These are phyloP conservation scores for Torulaspora delbrueckii DNA, from an alignment of 805 yeast species.

Conservation along the genomic window DNA sequence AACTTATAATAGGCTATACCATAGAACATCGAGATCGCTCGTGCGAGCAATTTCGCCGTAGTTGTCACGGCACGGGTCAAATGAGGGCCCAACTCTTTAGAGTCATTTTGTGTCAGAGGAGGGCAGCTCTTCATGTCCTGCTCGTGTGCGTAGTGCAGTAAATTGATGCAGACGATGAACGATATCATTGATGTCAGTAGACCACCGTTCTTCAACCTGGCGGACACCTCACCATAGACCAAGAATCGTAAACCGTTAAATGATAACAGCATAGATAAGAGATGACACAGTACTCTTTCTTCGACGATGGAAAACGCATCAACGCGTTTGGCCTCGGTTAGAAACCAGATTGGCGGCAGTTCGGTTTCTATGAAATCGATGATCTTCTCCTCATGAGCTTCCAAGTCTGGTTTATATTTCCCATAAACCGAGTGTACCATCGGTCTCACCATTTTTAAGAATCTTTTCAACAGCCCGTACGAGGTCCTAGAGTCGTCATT, in stretches of 20 bases:
- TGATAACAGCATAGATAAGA: conserved; percentile 8
- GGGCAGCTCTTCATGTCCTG: conserved; percentile 22
- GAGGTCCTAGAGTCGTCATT: conserved; percentile 2
- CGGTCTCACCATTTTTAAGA: conserved; percentile 19
- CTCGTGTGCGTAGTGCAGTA: conserved; percentile 10
- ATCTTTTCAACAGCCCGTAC: conserved; percentile 15
- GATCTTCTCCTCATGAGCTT: conserved; percentile 5
- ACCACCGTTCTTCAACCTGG: conserved; percentile 8
- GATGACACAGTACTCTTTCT: conserved; percentile 6
- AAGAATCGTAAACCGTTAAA: conserved; percentile 18
- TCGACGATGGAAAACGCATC: conserved; percentile 1
- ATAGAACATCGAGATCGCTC: conserved; percentile 15
- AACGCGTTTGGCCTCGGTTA: conserved; percentile 7
- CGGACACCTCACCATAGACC: conserved; percentile 11
- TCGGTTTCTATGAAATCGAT: conserved; percentile 10
- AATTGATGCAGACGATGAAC: conserved; percentile 15
- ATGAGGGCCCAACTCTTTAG: conserved; percentile 20
- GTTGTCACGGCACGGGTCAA: conserved; percentile 11
- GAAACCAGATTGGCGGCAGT: conserved; percentile 11
- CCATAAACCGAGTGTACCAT: conserved; percentile 12
- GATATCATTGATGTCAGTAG: conserved; percentile 16
- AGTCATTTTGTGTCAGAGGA: conserved; percentile 7
- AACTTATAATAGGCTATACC: conserved; percentile 14
- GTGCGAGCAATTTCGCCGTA: conserved; percentile 3
- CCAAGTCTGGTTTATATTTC: conserved; percentile 14